Percentiles rank a stretch among this genome's conserved stretches.
phyloP scores from a whole-genome alignment of 257 asterid species.

The Fraxinus anomala region DNA sequence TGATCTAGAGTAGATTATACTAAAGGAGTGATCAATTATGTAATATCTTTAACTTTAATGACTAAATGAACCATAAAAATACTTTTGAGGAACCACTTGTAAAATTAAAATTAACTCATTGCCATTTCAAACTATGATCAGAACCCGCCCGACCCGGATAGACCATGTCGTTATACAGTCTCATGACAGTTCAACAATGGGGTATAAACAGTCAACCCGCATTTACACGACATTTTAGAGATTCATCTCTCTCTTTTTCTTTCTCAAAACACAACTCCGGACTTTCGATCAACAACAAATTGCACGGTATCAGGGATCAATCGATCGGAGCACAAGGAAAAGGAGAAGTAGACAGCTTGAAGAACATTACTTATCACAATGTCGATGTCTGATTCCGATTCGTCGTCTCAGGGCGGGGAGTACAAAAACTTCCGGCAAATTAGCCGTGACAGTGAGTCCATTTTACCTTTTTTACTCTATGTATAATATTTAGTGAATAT shows the following conservation, averaged over 20 bases:
- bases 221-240: neutral
- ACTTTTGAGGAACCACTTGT: too few relatives aligned
- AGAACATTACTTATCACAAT: constrained; percentile 21
- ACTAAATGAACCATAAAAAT: too few relatives aligned
- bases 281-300: constrained; percentile 8
- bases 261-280: neutral
- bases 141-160: constrained; percentile 16
- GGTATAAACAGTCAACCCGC: constrained; percentile 19
- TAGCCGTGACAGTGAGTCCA: constrained; percentile 59
- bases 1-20: too few relatives aligned
- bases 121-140: too few relatives aligned
- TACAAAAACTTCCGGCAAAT: constrained; percentile 59
- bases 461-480: neutral
- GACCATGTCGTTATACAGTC: neutral
- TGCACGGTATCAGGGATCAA: neutral
- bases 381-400: constrained; percentile 69
- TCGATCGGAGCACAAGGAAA: neutral
- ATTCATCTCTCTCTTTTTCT: neutral
- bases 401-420: constrained; percentile 64
- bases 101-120: too few relatives aligned
- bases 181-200: neutral
- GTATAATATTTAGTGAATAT: constrained; percentile 12
- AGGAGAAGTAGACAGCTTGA: neutral
- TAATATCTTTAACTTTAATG: too few relatives aligned
- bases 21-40: too few relatives aligned